Evolutionary conservation across 306 rosid genomes (phyloP).

Genomic region (Casuarina glauca): DNA sequence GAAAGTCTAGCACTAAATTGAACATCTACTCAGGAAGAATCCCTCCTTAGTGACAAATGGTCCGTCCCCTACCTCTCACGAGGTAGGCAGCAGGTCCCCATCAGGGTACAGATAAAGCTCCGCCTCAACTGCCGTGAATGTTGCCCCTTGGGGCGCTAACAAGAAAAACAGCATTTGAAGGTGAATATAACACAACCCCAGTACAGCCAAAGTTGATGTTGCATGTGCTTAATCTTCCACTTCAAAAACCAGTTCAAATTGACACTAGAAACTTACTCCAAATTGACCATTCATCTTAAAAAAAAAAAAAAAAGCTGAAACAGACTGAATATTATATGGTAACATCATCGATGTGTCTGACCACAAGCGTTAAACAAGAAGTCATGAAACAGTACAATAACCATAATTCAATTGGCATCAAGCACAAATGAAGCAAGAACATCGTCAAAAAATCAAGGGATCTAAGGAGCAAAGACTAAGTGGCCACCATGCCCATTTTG

Average conservation of each 20-base stretch:
- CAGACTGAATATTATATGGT: not conserved
- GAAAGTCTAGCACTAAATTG: conserved; percentile 32
- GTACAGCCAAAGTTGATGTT: conserved; percentile 37
- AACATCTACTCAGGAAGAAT: conserved; percentile 38
- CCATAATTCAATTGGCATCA: not conserved
- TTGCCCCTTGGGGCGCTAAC: conserved; percentile 72
- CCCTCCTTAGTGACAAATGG: conserved; percentile 55
- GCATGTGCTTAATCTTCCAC: conserved; percentile 29
- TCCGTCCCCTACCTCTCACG: conserved; percentile 77
- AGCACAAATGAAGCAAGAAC: not conserved
- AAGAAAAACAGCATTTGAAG: conserved; percentile 70
- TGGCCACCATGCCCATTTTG: not conserved
- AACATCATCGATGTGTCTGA: not conserved
- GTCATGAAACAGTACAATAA: not conserved
- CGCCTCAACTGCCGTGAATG: conserved; percentile 57
- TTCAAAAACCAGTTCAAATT: not conserved
- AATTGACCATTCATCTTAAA: conserved; percentile 19
- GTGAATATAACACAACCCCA: conserved; percentile 57
- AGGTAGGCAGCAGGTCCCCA: conserved; percentile 89
- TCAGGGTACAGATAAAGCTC: conserved; percentile 71
- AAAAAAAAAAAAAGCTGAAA: conserved; percentile 14
- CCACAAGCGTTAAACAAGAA: not conserved
- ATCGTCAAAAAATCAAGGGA: not conserved
- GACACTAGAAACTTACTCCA: conserved; percentile 21
- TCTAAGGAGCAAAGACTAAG: not conserved